Conservation (phyloP, 345 rosid species). For the Syzygium oleosum region DNA sequence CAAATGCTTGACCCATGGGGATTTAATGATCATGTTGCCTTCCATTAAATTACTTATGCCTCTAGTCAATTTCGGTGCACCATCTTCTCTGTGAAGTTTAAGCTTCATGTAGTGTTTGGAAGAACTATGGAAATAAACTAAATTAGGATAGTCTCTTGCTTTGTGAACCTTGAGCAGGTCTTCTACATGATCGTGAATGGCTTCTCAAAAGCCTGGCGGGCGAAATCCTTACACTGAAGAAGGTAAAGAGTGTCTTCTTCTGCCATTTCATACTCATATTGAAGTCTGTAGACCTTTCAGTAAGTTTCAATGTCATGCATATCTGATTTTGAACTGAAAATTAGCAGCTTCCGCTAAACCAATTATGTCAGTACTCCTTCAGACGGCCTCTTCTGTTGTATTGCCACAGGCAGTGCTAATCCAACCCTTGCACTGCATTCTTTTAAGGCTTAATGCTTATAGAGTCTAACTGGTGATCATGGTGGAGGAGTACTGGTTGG, state of each 20-base stretch:
- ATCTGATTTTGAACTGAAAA: neutral
- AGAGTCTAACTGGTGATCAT: neutral
- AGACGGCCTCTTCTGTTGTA: neutral
- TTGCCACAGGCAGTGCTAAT: neutral
- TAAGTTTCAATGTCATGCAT: neutral
- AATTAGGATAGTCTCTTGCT: neutral
- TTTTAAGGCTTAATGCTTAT: neutral
- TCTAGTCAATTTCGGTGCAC: neutral
- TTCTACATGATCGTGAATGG: constrained; percentile 91
- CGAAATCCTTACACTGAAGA: constrained; percentile 81
- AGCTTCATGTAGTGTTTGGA: neutral
- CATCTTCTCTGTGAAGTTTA: neutral
- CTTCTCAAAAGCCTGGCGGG: constrained; percentile 65
- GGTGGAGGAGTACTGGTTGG: neutral
- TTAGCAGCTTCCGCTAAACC: neutral
- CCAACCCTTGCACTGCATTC: neutral
- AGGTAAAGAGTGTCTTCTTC: constrained; percentile 29
- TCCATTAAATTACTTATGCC: neutral
- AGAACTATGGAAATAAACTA: neutral
- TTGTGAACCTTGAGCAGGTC: constrained; percentile 32
- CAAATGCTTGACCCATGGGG: neutral
- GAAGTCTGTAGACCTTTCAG: neutral
- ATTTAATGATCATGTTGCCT: neutral
- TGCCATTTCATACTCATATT: neutral
- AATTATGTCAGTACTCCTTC: neutral